Evolutionary conservation across 2,329 filamentous ascomycete species (phyloP), one percentile per base, ranked within the genome.

Genomic region (Amauroascus niger): DNA sequence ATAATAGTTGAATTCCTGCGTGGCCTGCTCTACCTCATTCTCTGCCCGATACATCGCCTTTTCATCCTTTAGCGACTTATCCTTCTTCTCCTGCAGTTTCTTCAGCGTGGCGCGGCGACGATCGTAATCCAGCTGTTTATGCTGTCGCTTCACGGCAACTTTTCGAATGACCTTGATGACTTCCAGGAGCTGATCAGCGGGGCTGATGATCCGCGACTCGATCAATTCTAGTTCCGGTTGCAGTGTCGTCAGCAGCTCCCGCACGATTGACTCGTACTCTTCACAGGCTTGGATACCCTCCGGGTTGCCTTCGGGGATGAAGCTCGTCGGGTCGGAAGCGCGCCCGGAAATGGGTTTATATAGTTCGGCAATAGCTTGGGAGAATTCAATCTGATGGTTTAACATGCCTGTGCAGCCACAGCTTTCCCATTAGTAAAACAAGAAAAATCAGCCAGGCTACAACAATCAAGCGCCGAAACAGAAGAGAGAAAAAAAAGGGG

Each of bases 271-370:
- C 73, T 97, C 88, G 72, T 98, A 98, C 71, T 98, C 89, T 67
- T 97, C 91, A 71, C 93, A 98, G 26, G 93, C 93, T 59, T 82
- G 79, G 65, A 98, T 97, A 53, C 93, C 93, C 67, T 95, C 93
- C 1, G 86, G 82, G 66, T 96, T 97, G 53, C 89, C 89, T 70
- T 95, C 86, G 43, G 84, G 76, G 52, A 86, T 79, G 60, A 88
- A 79, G 7, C 87, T 87, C 64, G 90, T 85, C 8, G 93, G 93
- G 70, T 98, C 93, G 44, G 91, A 97, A 71, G 94, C 80, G 66
- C 93, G 86, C 53, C 93, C 93, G 53, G 91, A 96, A 64, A 98
- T 98, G 62, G 93, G 93, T 69, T 95, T 95, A 78, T 98, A 98
- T 64, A 98, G 86, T 71, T 98, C 93, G 59, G 86, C 85, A 76